Evolutionary conservation across 495 filamentous ascomycete species (phyloP), one percentile per base, ranked within the genome.

Genomic region (Aspergillus ellipticus): DNA sequence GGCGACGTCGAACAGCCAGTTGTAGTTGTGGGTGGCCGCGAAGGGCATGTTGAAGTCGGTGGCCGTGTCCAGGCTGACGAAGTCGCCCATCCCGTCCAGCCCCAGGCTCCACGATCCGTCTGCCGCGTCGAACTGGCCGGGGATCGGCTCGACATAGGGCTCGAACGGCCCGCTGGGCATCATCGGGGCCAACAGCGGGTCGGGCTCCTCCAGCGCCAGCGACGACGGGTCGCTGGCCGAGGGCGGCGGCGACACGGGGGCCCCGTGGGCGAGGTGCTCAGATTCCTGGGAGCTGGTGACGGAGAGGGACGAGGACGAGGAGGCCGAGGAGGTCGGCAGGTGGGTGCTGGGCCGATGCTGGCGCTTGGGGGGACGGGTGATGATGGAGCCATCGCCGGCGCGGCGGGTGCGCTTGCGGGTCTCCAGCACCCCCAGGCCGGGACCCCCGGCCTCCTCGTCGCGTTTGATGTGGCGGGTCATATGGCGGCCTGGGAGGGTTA

Each of bases 381-480:
- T 70, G 52, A 86, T 83, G 15, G 74, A 75, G 8, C 83, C 83
- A 61, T 83, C 72, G 35, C 68, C 70, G 48, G 81, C 79, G 55
- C 79, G 76, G 68, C 82, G 82, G 54, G 80, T 79, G 47, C 83
- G 65, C 54, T 86, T 86, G 31, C 83, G 70, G 1, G 83, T 86
- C n/a, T 82, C 79, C 50, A 86, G 59, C 24, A 81, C 66, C 0
- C 83, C 83, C 43, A 74, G 64, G 0, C 83, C 83, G 45, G 78
- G 75, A 1, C 82, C 83, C 0, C 82, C 83, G 20, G 82, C 82
- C 65, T 83, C 80, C 49, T 77, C 76, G 58, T 86, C 83, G 54
- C 82, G 82, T 64, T 83, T 79, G 31, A 71, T 72, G 61, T 86
- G 83, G 6, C 83, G 79, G 39, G 71, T 67, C 73, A 84, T 80